These are phyloP conservation scores for Wallacemonas sp. DNA, from an alignment of 208 protist species.

Conservation along the genomic window DNA sequence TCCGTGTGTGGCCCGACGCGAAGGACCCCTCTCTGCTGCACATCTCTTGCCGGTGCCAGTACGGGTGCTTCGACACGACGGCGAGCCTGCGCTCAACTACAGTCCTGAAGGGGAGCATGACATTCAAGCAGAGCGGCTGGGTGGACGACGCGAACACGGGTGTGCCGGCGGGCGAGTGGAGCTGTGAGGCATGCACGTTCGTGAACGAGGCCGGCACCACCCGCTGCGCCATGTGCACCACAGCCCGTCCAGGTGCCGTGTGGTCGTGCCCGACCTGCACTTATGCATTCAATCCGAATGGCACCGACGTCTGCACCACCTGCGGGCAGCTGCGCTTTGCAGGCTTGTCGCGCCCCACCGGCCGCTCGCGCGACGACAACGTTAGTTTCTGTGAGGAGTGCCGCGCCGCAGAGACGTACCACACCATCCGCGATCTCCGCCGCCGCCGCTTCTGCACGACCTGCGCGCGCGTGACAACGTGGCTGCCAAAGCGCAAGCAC, in stretches of 20 bases:
- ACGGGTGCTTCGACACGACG: conserved; percentile 52
- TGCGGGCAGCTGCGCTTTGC: conserved; percentile 53
- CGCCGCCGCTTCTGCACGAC: conserved; percentile 36
- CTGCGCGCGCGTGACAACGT: conserved; percentile 52
- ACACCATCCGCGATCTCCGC: conserved; percentile 42
- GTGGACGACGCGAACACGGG: conserved; percentile 15
- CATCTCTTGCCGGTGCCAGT: conserved; percentile 45
- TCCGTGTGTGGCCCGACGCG: conserved; percentile 5
- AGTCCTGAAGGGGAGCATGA: conserved; percentile 44
- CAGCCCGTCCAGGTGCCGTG: conserved; percentile 55
- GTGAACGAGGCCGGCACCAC: conserved; percentile 62
- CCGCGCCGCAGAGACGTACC: conserved; percentile 32
- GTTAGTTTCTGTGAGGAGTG: conserved; percentile 49
- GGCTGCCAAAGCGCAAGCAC: conserved; percentile 59
- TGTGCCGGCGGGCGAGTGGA: conserved; percentile 47
- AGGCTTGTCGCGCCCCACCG: background rate
- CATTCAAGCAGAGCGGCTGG: conserved; percentile 38
- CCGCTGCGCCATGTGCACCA: conserved; percentile 84
- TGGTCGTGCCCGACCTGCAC: conserved; percentile 76
- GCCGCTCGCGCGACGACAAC: background rate
- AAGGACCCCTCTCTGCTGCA: conserved; percentile 17
- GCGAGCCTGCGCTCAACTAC: conserved; percentile 33
- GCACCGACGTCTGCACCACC: conserved; percentile 48
- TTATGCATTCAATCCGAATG: conserved; percentile 75
- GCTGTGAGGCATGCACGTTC: conserved; percentile 79